phyloP scores from a whole-genome alignment of 495 filamentous ascomycete genomes.

The Aspergillus nanangensis region DNA sequence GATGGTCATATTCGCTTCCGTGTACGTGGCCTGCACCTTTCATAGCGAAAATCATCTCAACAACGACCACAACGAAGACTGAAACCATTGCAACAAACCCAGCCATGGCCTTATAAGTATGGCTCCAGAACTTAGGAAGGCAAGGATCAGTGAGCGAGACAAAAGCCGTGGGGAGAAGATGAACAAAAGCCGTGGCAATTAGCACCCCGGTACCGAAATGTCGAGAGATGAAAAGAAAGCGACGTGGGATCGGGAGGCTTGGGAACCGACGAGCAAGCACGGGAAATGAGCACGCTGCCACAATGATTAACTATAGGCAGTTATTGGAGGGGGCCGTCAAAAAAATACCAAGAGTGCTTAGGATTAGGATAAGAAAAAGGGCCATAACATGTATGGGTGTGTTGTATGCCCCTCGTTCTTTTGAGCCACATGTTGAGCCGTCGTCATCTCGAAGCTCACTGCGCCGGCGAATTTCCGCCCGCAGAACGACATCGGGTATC shows the following conservation, averaged over 20 bases:
- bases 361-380: constrained; percentile 65
- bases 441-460: constrained; percentile 15
- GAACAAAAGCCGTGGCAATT: constrained; percentile 86
- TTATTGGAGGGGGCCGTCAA: not conserved
- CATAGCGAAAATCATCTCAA: constrained; percentile 73
- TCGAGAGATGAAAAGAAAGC: constrained; percentile 67
- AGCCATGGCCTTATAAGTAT: constrained; percentile 69
- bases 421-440: constrained; percentile 56
- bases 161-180: constrained; percentile 79
- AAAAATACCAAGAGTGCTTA: constrained; percentile 67
- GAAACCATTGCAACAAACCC: constrained; percentile 75
- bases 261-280: constrained; percentile 50
- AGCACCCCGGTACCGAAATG: constrained; percentile 86
- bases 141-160: constrained; percentile 75
- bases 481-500: constrained; percentile 26
- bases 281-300: constrained; percentile 49
- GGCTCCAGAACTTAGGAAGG: constrained; percentile 68
- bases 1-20: constrained; percentile 40
- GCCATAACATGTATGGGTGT: constrained; percentile 69
- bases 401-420: constrained; percentile 55
- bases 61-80: constrained; percentile 65
- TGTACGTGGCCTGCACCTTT: constrained; percentile 49
- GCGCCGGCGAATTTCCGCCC: constrained; percentile 30
- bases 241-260: constrained; percentile 40
- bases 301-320: constrained; percentile 2